phyloP scores from a whole-genome alignment of 176 grass and related monocot genomes.

The Guadua angustifolia region DNA sequence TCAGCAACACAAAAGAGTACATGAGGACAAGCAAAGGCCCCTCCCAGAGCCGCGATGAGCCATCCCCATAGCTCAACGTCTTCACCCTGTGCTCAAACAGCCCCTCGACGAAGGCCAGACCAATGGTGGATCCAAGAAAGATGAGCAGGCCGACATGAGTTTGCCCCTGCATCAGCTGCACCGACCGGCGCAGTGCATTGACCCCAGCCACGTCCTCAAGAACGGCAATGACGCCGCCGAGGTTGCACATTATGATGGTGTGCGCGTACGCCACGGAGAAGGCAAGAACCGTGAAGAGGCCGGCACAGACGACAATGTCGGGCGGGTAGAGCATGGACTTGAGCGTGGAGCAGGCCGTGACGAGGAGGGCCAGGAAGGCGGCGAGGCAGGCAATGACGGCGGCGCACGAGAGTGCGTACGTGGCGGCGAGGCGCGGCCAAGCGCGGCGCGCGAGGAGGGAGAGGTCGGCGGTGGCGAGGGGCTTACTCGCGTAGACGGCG shows the following conservation, averaged over 20 bases:
- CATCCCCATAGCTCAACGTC: slow-evolving; percentile 90
- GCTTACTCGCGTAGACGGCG: slow-evolving; percentile 72
- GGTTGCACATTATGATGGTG: slow-evolving; percentile 84
- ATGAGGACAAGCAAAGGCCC: slow-evolving; percentile 86
- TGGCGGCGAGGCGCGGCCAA: slow-evolving; percentile 70
- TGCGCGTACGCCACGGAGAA: slow-evolving; percentile 87
- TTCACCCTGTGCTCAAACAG: slow-evolving; percentile 98
- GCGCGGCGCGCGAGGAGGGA: slow-evolving; percentile 54
- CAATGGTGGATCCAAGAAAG: slow-evolving; percentile 82
- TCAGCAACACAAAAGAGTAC: slow-evolving; percentile 84
- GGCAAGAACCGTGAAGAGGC: slow-evolving; percentile 65
- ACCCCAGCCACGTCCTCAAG: slow-evolving; percentile 73
- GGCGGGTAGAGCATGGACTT: slow-evolving; percentile 70
- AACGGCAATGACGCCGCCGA: slow-evolving; percentile 77
- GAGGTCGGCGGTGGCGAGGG: slow-evolving; percentile 51
- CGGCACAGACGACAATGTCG: slow-evolving; percentile 79
- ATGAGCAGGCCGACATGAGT: slow-evolving; percentile 88
- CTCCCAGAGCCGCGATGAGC: slow-evolving; percentile 87
- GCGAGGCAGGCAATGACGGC: slow-evolving; percentile 57
- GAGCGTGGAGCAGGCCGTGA: slow-evolving; percentile 68
- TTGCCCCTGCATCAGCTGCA: slow-evolving; percentile 74
- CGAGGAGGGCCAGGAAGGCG: slow-evolving; percentile 71
- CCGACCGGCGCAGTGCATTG: slow-evolving; percentile 62
- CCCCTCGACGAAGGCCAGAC: slow-evolving; percentile 78
- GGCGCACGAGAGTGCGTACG: slow-evolving; percentile 67